Base-by-base conservation (phyloP, 192 early-diverging fungal genomes). In the Entomortierella beljakovae region DNA sequence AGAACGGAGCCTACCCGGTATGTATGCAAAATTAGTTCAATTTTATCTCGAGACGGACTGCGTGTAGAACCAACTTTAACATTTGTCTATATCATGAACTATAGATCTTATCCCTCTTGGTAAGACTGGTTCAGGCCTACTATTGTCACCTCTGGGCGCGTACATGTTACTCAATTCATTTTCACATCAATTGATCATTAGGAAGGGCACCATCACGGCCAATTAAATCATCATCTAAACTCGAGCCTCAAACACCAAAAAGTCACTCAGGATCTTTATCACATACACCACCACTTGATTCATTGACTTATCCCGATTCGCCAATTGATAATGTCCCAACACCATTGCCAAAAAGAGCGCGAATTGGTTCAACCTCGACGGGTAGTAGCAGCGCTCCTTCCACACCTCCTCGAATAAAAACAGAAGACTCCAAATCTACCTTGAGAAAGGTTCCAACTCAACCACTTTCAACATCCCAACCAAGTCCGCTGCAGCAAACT, bases 61-160 rank as follows among this genome's bases (percentile, higher is more conserved):
- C 10, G 42, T 13, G 42, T 13, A n/a, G 23, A 15, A 22, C 25
- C n/a, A 26, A 26, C 37, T 22, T 38, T 1, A 11, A 16, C 42
- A 1, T 42, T 57, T 50, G 10, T 22, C 23, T 43, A 18, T 43
- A 43, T 43, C 49, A 50, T 23, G 49, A 28, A 0, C 35, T 25
- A 13, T 55, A 74, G 71, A 74, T 57, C 40, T 74, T 4, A 74
- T 74, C 23, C 71, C 71, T 11, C 64, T 74, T 43, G 71, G 71
- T 74, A 74, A 53, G 51, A 22, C 43, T 13, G 38, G n/a, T 13
- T 18, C 42, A 43, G 18, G 10, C 18, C 42, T 13, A 18, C n/a
- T n/a, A n/a, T n/a, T n/a, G n/a, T n/a, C n/a, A n/a, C n/a, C n/a
- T n/a, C n/a, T n/a, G n/a, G n/a, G n/a, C n/a, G n/a, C n/a, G n/a